Evolutionary conservation across 805 yeast species (phyloP).

Genomic region (Kazachstania kunashirensis): DNA sequence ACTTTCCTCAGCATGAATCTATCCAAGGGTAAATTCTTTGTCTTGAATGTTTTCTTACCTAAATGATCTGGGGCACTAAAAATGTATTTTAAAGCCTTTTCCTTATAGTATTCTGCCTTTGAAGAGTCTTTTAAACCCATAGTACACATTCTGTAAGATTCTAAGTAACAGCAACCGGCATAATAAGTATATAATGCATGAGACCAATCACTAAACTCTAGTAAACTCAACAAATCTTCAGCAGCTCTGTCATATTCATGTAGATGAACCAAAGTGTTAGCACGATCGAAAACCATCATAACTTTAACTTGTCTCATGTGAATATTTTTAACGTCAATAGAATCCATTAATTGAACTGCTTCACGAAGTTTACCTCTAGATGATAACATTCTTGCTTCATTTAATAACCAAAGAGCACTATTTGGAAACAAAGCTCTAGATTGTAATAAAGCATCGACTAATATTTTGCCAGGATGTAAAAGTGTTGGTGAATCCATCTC

Average conservation of each 20-base stretch:
- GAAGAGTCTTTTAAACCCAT: slow-evolving; percentile 32
- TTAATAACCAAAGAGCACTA: slow-evolving; percentile 83
- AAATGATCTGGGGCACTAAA: slow-evolving; percentile 56
- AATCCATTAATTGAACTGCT: slow-evolving; percentile 66
- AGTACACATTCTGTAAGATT: slow-evolving; percentile 63
- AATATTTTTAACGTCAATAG: slow-evolving; percentile 43
- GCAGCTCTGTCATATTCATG: slow-evolving; percentile 79
- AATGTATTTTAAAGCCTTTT: slow-evolving; percentile 50
- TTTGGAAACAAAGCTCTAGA: slow-evolving; percentile 72
- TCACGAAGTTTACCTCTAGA: slow-evolving; percentile 57
- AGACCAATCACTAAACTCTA: slow-evolving; percentile 80
- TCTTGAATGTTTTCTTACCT: slow-evolving; percentile 61
- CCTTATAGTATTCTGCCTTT: slow-evolving; percentile 40
- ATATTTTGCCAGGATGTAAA: slow-evolving; percentile 45
- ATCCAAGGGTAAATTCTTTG: slow-evolving; percentile 83
- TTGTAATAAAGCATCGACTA: slow-evolving; percentile 45
- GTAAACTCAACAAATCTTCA: slow-evolving; percentile 50
- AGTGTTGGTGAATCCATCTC: slow-evolving; percentile 35
- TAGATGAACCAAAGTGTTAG: slow-evolving; percentile 61
- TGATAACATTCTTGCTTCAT: slow-evolving; percentile 79
- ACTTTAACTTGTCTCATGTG: slow-evolving; percentile 91
- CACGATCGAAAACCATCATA: slow-evolving; percentile 70
- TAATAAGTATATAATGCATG: slow-evolving; percentile 75
- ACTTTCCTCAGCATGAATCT: slow-evolving; percentile 67
- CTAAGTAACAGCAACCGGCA: slow-evolving; percentile 81